A percentile compares a stretch with the other conserved stretches of the same genome.
Evolutionary conservation across 2,329 filamentous ascomycete species (phyloP).

Genomic region (Claviceps pusilla): DNA sequence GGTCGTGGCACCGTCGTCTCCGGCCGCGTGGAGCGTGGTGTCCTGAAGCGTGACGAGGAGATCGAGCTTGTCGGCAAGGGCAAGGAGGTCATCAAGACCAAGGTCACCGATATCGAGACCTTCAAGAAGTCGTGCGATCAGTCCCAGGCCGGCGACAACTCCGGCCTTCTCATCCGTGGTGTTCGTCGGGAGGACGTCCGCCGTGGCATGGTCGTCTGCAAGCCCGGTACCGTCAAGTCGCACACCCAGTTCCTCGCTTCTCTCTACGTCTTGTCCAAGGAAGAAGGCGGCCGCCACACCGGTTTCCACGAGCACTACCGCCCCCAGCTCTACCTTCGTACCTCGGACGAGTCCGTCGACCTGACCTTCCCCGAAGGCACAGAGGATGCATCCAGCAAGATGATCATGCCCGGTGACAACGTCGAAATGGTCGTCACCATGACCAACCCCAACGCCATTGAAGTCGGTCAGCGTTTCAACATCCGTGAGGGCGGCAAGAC

Average conservation of each 20-base stretch:
- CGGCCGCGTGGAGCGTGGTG: constrained; percentile 91
- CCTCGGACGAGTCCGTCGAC: constrained; percentile 64
- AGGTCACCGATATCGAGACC: constrained; percentile 98
- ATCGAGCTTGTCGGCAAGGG: constrained; percentile 90
- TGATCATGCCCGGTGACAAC: constrained; percentile 97
- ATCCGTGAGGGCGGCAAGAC: constrained; percentile 91
- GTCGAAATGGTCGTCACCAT: constrained; percentile 89
- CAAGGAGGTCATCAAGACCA: constrained; percentile 76
- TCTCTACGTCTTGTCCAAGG: constrained; percentile 93
- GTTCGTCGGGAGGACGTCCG: constrained; percentile 87
- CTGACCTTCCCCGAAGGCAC: constrained; percentile 78
- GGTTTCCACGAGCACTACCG: constrained; percentile 94
- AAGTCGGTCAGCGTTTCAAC: constrained; percentile 92
- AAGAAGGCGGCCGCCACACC: constrained; percentile 93
- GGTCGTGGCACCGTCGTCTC: constrained; percentile 95
- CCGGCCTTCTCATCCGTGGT: constrained; percentile 88
- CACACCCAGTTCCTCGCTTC: constrained; percentile 87
- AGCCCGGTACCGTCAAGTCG: constrained; percentile 70
- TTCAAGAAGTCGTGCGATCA: constrained; percentile 99
- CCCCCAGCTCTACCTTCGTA: constrained; percentile 90
- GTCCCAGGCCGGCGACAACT: constrained; percentile 94
- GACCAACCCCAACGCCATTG: constrained; percentile 71
- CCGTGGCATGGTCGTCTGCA: constrained; percentile 86
- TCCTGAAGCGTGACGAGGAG: constrained; percentile 84
- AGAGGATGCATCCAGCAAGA: constrained; percentile 56